Base-by-base conservation (phyloP, 1,284 basidiomycete genomes). In the Ganoderma multipileum region DNA sequence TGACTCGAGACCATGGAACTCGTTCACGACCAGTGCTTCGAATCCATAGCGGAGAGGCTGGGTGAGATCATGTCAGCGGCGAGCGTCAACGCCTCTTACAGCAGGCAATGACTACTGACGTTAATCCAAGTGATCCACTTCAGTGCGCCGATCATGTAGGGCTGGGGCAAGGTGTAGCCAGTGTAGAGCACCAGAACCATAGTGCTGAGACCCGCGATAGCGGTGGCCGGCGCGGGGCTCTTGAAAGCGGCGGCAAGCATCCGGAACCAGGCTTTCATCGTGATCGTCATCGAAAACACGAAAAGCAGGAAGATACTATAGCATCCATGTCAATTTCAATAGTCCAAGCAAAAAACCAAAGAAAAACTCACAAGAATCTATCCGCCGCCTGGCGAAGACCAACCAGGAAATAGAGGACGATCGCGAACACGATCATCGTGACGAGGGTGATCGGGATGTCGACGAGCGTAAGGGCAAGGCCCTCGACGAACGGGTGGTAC, bases 331-430 rank as follows among this genome's bases (percentile, higher is more conserved):
- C 8, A 65, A 50, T 5, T 14, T 20, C 6, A 18, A 11, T 38
- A 36, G 20, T 57, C 58, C 30, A 23, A n/a, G 9, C 33, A 6
- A 44, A 41, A 60, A 20, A 38, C 18, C 16, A 39, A 12, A 66
- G 20, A 57, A 39, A 6, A 3, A 79, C 86, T 72, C 70, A 89
- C 87, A 92, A 90, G 78, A 90, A 90, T 75, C 90, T 87, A n/a
- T 76, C 76, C 2, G 84, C 86, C 0, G 84, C 81, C 57, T 79
- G 73, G 68, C 87, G 85, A 7, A 94, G 80, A 8, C 86, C 85
- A 44, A 88, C 85, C 78, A 93, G 82, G 77, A 91, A 92, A 77
- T 92, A 93, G 23, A 93, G 73, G 38, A 91, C 80, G 66, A 92
- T 78, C 41, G 78, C 75, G 76, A 90, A 91, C 16, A 86, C 68